Conservation (phyloP, 345 rosid species). For the Populus davidiana region DNA sequence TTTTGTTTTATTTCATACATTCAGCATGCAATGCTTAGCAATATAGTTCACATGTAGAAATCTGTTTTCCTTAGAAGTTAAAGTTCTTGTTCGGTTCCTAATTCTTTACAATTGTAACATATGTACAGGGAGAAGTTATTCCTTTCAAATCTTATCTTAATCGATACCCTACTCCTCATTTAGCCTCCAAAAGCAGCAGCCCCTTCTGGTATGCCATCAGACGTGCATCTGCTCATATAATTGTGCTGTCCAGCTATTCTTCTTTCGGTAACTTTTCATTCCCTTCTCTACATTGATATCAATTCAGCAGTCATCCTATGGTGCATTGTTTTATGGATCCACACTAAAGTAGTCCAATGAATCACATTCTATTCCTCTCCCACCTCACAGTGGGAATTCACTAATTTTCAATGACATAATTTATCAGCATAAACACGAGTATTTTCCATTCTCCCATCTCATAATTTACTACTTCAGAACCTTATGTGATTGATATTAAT, state of each 20-base stretch:
- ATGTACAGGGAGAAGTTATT: slow-evolving; percentile 58
- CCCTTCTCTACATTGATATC: background rate
- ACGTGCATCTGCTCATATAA: slow-evolving; percentile 92
- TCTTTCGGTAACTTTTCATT: slow-evolving; percentile 65
- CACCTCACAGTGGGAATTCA: background rate
- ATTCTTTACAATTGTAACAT: background rate
- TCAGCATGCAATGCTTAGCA: background rate
- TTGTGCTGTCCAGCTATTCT: slow-evolving; percentile 93
- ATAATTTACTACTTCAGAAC: background rate
- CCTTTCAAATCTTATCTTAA: slow-evolving; percentile 85
- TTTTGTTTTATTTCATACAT: background rate
- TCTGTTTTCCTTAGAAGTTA: background rate
- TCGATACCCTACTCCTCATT: slow-evolving; percentile 78
- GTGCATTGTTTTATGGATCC: background rate
- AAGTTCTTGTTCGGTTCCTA: slow-evolving; percentile 8
- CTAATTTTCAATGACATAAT: background rate
- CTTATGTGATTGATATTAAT: background rate
- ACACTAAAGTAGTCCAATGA: background rate
- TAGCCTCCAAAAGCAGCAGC: slow-evolving; percentile 69
- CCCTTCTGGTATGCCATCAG: slow-evolving; percentile 90
- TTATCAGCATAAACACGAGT: background rate
- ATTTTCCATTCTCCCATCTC: background rate
- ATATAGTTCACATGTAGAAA: background rate
- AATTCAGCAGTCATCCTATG: background rate
- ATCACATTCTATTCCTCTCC: background rate